These are phyloP conservation scores for Erodium chrysanthum DNA, from an alignment of 441 rosid species.

Conservation along the genomic window DNA sequence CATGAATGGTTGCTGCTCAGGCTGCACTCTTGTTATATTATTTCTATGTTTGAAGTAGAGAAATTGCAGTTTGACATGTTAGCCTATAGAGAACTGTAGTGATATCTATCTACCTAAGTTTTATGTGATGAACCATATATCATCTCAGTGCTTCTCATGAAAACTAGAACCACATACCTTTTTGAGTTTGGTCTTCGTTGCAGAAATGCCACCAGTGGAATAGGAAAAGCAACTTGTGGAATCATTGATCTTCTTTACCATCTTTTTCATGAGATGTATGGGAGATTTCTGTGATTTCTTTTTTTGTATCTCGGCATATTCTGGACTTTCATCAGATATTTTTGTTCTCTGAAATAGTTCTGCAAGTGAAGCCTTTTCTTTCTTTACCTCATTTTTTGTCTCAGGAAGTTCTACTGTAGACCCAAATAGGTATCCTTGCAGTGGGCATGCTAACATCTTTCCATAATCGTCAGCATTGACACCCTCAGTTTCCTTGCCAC, in stretches of 20 bases:
- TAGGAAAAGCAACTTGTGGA: not conserved
- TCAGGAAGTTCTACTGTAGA: conserved; percentile 52
- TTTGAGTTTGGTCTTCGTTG: not conserved
- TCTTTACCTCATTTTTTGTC: conserved; percentile 34
- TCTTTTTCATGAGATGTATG: conserved; percentile 3
- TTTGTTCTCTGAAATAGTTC: conserved; percentile 7
- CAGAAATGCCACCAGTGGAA: conserved; percentile 1
- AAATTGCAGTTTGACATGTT: not conserved
- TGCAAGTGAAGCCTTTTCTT: conserved; percentile 32
- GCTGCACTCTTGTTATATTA: not conserved
- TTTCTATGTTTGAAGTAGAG: not conserved
- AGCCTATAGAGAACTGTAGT: too few relatives aligned
- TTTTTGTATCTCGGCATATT: not conserved
- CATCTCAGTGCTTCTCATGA: not conserved
- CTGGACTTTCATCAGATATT: not conserved
- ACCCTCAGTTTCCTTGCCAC: conserved; percentile 40
- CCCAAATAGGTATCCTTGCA: conserved; percentile 74
- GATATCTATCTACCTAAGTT: not conserved
- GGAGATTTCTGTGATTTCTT: not conserved
- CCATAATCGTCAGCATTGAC: conserved; percentile 31
- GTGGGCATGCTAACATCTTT: conserved; percentile 45
- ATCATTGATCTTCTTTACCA: conserved; percentile 1
- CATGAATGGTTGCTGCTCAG: not conserved
- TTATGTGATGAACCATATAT: not conserved
- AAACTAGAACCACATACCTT: conserved; percentile 4